Base-by-base conservation (phyloP, 768 basidiomycete genomes). In the Suillus decipiens region DNA sequence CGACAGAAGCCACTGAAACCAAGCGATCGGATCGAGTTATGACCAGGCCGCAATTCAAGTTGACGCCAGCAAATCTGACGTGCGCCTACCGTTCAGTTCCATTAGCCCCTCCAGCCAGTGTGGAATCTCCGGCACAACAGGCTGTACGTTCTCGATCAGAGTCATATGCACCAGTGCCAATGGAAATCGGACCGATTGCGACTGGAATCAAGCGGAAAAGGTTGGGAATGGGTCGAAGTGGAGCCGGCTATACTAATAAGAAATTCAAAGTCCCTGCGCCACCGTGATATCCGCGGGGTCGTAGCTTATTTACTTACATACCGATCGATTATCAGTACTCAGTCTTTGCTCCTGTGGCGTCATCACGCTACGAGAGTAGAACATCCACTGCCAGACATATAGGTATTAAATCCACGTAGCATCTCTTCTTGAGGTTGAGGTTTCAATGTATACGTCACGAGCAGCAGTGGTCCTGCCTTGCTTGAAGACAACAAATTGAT, bases 231-330 rank as follows among this genome's bases (percentile, higher is more conserved):
- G 86, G 86, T 19, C 77, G 84, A 67, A 72, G 64, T 31, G 69
- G 10, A 74, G 69, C 33, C 51, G 83, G 84, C 4, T 89, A 89
- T 69, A 68, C 83, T 28, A 90, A 89, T 72, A 90, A 89, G 74
- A 89, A 86, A 74, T 89, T 89, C 80, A 89, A 88, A 73, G 71
- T 77, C n/a, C 86, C 83, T 48, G 42, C 37, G 1, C 28, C n/a
- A 7, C 15, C 24, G 17, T 57, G 22, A 57, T 50, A 33, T 60
- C 43, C 50, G 31, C 59, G 59, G 42, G 24, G 55, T 58, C 28
- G n/a, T 57, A 55, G 31, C 33, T 31, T 55, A 34, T 50, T 45
- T 36, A 60, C 59, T 28, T 33, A 39, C 37, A 37, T 39, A 15
- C 36, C 17, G 31, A 57, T 57, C 22, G 37, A 57, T 39, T 11